Evolutionary conservation across 768 basidiomycete species (phyloP).

Genomic region (Ephemerocybe angulata): DNA sequence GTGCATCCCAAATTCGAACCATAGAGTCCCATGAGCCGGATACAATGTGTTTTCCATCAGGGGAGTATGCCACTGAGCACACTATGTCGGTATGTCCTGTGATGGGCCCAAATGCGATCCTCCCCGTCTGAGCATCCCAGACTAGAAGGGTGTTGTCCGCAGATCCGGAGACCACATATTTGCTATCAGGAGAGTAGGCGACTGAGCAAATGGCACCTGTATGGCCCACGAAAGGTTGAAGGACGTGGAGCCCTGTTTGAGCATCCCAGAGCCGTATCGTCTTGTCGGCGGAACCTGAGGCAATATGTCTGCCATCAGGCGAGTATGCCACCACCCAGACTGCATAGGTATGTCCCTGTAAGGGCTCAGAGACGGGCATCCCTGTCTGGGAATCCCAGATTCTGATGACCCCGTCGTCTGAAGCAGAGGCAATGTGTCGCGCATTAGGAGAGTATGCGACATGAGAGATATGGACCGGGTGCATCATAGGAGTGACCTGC

Average conservation of each 20-base stretch:
- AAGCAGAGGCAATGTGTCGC: conserved; percentile 35
- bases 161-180: conserved; percentile 12
- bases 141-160: conserved; percentile 13
- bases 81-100: too few species aligned
- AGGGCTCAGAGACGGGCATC: neutral
- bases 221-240: conserved; percentile 10
- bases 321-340: conserved; percentile 18
- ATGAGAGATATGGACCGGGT: too few species aligned
- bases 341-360: conserved; percentile 2
- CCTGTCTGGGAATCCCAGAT: conserved; percentile 15
- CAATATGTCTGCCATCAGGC: conserved; percentile 14
- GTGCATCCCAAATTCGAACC: too few species aligned
- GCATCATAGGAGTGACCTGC: too few species aligned
- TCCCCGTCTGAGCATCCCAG: conserved; percentile 9
- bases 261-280: conserved; percentile 16
- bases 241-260: conserved; percentile 4
- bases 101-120: neutral
- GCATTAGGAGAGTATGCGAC: too few species aligned
- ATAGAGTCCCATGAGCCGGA: too few species aligned
- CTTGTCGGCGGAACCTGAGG: conserved; percentile 16
- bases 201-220: conserved; percentile 8
- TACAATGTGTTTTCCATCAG: too few species aligned
- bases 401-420: conserved; percentile 16
- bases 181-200: conserved; percentile 14
- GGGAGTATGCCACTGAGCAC: too few species aligned